Evolutionary conservation across 2,329 filamentous ascomycete genomes (phyloP), one percentile per base, ranked within the genome.

Genomic region (Sporothrix humicola): DNA sequence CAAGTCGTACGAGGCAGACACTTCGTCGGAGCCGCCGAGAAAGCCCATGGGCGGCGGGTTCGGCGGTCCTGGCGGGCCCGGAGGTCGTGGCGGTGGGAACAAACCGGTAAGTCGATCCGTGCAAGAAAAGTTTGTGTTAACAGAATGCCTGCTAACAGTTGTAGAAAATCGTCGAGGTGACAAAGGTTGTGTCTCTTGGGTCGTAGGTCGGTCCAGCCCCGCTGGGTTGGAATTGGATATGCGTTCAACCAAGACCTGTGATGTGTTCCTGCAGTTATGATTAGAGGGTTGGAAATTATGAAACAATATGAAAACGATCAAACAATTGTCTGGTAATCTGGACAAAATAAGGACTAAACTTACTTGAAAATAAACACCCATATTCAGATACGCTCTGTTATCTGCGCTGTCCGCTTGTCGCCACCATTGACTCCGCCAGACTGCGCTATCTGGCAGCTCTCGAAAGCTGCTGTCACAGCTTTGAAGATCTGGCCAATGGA

Each of bases 1-100:
- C 54, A 61, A 74, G 63, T 74, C 75, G 13, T 48, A 74, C 31
- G 44, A 72, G 26, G 71, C 75, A 7, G 44, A 70, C 31, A 44
- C 5, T 8, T 56, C 50, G 26, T 23, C 54, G 26, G 37, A 42
- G 68, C 48, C 59, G 59, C 59, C 59, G 2, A 15, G 31, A 17
- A 63, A 44, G 37, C 17, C 31, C 1, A 44, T 20, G 4, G 59
- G 59, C 17, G 59, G 59, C 17, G 31, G 58, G 20, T 65, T 48
- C 26, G 61, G 61, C 10, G 42, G 61, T 15, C 44, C 42, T 23
- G 61, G 61, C 17, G 8, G 59, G 8, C 56, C 26, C 15, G 56
- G 56, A 10, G 23, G 23, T 6, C 31, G 37, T 59, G 58, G 37
- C 20, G 59, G 59, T 12, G 37, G 59, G 2, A n/a, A n/a, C 37